phyloP scores from a whole-genome alignment of 108 stramenopile species.

The Cyclotella atomus region DNA sequence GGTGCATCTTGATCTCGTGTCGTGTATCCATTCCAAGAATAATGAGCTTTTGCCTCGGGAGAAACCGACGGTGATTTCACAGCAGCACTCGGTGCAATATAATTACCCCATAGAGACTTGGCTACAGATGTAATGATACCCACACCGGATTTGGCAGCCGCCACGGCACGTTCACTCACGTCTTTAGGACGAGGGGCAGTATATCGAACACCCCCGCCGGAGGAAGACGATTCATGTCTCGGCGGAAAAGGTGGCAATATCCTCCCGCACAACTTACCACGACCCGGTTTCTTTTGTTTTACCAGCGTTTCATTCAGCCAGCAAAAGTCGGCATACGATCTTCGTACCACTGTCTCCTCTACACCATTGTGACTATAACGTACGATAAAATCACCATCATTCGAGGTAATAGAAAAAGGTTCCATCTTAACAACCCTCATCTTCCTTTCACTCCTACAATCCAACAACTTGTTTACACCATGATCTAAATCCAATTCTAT shows the following conservation, averaged over 20 bases:
- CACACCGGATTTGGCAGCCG: constrained; percentile 68
- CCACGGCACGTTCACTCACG: constrained; percentile 63
- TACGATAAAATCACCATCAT: constrained; percentile 44
- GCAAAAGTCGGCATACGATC: constrained; percentile 79
- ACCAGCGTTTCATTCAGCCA: constrained; percentile 84
- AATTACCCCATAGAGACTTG: constrained; percentile 70
- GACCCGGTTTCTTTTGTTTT: constrained; percentile 73
- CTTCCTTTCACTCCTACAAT: neutral
- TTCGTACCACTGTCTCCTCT: constrained; percentile 56
- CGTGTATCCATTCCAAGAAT: constrained; percentile 25
- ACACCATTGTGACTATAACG: neutral
- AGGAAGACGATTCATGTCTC: constrained; percentile 20
- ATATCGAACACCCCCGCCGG: neutral
- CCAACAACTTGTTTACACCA: constrained; percentile 56
- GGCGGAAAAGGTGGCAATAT: constrained; percentile 84
- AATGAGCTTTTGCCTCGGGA: constrained; percentile 2
- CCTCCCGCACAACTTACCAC: constrained; percentile 82
- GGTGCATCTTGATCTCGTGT: constrained; percentile 2
- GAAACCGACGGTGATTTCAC: constrained; percentile 17
- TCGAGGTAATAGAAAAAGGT: constrained; percentile 38
- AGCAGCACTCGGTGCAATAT: constrained; percentile 24
- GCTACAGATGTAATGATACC: constrained; percentile 66
- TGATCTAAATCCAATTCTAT: constrained; percentile 88
- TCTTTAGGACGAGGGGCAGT: constrained; percentile 19
- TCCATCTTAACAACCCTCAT: constrained; percentile 23